phyloP scores from a whole-genome alignment of 2,329 filamentous ascomycete genomes.

The Phaeosphaeriaceae sp. region DNA sequence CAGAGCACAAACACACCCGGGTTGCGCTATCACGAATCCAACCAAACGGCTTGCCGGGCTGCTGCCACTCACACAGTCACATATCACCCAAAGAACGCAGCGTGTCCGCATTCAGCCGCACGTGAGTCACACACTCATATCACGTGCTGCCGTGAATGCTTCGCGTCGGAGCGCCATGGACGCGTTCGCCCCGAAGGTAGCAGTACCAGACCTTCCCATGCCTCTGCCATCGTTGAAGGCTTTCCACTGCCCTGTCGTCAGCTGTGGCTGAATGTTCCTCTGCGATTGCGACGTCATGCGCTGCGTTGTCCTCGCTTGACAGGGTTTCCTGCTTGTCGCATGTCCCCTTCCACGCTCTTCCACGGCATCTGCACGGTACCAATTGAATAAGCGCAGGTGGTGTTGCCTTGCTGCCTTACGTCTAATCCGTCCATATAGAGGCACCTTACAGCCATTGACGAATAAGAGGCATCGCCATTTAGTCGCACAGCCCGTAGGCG shows the following conservation, averaged over 20 bases:
- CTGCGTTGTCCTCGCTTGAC: conserved; percentile 23
- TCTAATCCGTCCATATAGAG: conserved; percentile 18
- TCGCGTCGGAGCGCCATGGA: background rate
- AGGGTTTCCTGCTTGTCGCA: background rate
- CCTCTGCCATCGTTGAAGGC: background rate
- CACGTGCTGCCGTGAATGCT: background rate
- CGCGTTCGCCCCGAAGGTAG: background rate
- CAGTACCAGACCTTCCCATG: background rate
- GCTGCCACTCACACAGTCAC: background rate
- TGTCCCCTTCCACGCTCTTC: conserved; percentile 24
- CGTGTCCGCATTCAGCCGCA: background rate
- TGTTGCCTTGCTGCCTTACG: conserved; percentile 31
- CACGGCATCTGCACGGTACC: conserved; percentile 14
- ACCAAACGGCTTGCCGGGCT: background rate
- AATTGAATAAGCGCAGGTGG: conserved; percentile 23
- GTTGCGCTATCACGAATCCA: background rate
- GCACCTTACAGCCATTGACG: conserved; percentile 30
- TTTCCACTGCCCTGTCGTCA: background rate
- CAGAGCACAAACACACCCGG: background rate
- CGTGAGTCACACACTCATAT: conserved; percentile 1
- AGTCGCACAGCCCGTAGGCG: conserved; percentile 40
- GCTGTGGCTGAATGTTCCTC: background rate
- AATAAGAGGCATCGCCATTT: conserved; percentile 27
- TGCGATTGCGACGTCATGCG: conserved; percentile 15
- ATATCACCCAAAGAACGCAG: background rate